Evolutionary conservation across 2,329 filamentous ascomycete genomes (phyloP), one percentile per base, ranked within the genome.

Genomic region (Colletotrichum sp.): DNA sequence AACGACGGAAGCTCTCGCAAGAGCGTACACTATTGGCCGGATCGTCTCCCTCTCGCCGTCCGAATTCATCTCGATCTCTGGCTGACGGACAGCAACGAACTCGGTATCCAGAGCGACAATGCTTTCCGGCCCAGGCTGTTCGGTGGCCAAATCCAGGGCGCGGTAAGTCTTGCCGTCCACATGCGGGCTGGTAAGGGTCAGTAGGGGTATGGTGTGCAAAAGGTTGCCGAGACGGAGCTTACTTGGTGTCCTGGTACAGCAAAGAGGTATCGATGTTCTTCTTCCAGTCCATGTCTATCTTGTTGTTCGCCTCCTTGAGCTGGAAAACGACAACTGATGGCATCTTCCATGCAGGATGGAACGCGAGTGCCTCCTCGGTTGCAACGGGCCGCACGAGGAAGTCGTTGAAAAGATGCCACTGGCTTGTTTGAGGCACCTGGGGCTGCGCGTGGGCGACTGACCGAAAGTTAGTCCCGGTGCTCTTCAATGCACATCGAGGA

Each of bases 321-420:
- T 99, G 97, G 84, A 95, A 99, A 6, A 95, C 90, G 69, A 99
- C 87, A 7, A 98, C 94, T 15, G 95, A 96, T 1, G 97, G 97
- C 66, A 95, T 89, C 86, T 98, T 99, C 97, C 97, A 99, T 21
- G 93, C 90, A 5, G 95, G 92, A 77, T 96, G 96, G 84, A 98
- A 99, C 28, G 94, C 93, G 21, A 98, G 88, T 1, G 96, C 97
- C 82, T 99, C 96, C 76, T 96, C 93, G 32, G 91, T 90, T 36
- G 93, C 91, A 18, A 98, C 91, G 12, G 94, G 93, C 15, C 94
- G 92, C 26, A 99, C 97, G 43, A 98, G 86, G 81, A 99, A 99
- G 84, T 99, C 97, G 80, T 99, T 99, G 87, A 99, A 98, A 2
- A 99, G 86, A 84, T 98, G 95, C 97, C 97, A 99, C 79, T 94